phyloP scores from a whole-genome alignment of 2,329 filamentous ascomycete genomes.

The Fusarium sterilihyphosum region DNA sequence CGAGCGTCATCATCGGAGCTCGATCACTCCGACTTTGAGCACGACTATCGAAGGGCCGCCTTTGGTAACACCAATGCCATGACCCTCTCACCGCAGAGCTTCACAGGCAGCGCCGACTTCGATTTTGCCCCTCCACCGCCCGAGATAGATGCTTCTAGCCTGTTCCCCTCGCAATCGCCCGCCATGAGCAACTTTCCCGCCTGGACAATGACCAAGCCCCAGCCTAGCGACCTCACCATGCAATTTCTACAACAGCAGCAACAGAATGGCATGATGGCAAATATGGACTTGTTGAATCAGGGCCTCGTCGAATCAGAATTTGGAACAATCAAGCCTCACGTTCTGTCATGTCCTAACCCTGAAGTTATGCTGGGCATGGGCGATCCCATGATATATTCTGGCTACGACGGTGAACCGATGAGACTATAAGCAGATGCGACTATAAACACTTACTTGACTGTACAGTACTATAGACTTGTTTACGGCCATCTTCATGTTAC shows the following conservation, averaged over 20 bases:
- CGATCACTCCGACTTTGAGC: conserved; percentile 65
- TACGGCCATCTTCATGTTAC: conserved; percentile 38
- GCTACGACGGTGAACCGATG: conserved; percentile 59
- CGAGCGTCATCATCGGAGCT: conserved; percentile 65
- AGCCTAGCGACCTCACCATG: conserved; percentile 46
- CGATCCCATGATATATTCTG: conserved; percentile 68
- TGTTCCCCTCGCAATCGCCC: conserved; percentile 52
- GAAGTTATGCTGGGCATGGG: conserved; percentile 67
- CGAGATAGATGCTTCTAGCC: conserved; percentile 46
- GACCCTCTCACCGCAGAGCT: conserved; percentile 65
- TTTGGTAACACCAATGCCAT: conserved; percentile 56
- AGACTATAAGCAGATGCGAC: conserved; percentile 45
- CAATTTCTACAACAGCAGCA: conserved; percentile 57
- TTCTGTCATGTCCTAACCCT: conserved; percentile 61
- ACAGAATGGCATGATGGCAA: conserved; percentile 54
- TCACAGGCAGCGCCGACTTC: conserved; percentile 52
- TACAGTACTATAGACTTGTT: conserved; percentile 40
- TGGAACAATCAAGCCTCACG: conserved; percentile 65
- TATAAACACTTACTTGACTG: conserved; percentile 28
- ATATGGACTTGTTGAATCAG: conserved; percentile 59
- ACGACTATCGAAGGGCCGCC: conserved; percentile 62
- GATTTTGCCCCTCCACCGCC: conserved; percentile 49
- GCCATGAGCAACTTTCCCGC: conserved; percentile 46
- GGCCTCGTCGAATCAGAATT: conserved; percentile 63
- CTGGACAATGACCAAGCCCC: conserved; percentile 46